These are phyloP conservation scores for Neurospora sp. DNA, from an alignment of 495 filamentous ascomycete genomes.

Conservation along the genomic window DNA sequence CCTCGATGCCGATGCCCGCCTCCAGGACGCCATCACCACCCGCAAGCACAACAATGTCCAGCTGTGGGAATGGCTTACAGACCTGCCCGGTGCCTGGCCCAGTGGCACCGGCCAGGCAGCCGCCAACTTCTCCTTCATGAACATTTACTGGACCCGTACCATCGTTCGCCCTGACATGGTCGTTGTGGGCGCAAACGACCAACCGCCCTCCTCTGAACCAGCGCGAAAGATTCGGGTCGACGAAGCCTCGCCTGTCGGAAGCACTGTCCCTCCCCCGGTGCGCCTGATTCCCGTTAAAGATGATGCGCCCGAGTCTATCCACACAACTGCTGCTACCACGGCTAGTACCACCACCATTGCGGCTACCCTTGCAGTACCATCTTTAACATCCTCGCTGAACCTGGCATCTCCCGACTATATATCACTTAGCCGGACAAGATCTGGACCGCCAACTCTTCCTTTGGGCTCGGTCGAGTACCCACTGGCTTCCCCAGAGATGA, in stretches of 20 bases:
- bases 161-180: conserved; percentile 25
- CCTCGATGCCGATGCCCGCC: conserved; percentile 7
- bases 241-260: neutral
- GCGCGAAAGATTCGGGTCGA: conserved; percentile 12
- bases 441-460: conserved; percentile 1
- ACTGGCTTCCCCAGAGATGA: conserved; percentile 8
- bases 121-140: conserved; percentile 18
- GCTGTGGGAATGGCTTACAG: conserved; percentile 25
- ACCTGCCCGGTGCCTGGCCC: neutral
- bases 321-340: neutral
- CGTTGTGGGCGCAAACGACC: conserved; percentile 31
- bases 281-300: conserved; percentile 12
- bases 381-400: neutral
- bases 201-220: conserved; percentile 3
- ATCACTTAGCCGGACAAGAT: conserved; percentile 6
- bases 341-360: neutral
- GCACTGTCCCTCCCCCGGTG: conserved; percentile 1
- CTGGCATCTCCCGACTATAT: conserved; percentile 1
- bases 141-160: conserved; percentile 29
- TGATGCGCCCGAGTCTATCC: neutral
- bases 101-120: conserved; percentile 1
- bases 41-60: conserved; percentile 8
- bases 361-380: neutral
- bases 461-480: conserved; percentile 1
- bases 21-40: conserved; percentile 13